phyloP scores from a whole-genome alignment of 2,329 filamentous ascomycete genomes.

The Blumeriella jaapii region DNA sequence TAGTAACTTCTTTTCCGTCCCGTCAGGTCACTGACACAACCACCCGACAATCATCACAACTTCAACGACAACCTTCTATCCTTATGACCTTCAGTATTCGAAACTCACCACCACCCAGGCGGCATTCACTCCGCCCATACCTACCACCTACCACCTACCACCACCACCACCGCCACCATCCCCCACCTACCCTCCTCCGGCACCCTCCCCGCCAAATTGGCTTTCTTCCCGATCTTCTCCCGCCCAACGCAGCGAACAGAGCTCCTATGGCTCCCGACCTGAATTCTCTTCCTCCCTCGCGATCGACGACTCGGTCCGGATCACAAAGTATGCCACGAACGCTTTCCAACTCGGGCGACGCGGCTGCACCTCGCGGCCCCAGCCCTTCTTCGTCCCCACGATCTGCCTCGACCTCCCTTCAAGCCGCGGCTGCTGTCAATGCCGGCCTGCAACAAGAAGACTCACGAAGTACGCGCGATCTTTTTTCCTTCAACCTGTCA shows the following conservation, averaged over 20 bases:
- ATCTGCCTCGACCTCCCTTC: constrained; percentile 58
- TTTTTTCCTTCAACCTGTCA: not conserved
- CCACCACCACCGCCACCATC: no score
- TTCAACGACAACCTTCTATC: no score
- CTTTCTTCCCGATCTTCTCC: not conserved
- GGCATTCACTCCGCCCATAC: no score
- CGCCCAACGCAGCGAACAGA: constrained; percentile 8
- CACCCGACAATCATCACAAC: no score
- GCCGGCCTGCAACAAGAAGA: constrained; percentile 59
- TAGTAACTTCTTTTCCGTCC: no score
- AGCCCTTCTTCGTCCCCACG: constrained; percentile 51
- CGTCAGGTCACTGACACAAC: no score
- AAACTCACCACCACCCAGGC: no score
- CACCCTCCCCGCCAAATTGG: constrained; percentile 1
- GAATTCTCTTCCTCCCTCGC: constrained; percentile 45
- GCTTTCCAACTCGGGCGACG: constrained; percentile 28
- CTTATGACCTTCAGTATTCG: no score
- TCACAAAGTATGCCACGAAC: constrained; percentile 29
- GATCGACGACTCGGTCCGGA: constrained; percentile 22
- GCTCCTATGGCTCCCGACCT: constrained; percentile 36
- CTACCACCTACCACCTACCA: no score
- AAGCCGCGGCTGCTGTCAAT: constrained; percentile 68
- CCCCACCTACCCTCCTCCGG: no score
- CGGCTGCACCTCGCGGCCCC: constrained; percentile 28
- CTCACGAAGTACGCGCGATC: constrained; percentile 37